These are phyloP conservation scores for Leccinum cinnamomeum DNA, from an alignment of 1,284 basidiomycete species.

Conservation along the genomic window DNA sequence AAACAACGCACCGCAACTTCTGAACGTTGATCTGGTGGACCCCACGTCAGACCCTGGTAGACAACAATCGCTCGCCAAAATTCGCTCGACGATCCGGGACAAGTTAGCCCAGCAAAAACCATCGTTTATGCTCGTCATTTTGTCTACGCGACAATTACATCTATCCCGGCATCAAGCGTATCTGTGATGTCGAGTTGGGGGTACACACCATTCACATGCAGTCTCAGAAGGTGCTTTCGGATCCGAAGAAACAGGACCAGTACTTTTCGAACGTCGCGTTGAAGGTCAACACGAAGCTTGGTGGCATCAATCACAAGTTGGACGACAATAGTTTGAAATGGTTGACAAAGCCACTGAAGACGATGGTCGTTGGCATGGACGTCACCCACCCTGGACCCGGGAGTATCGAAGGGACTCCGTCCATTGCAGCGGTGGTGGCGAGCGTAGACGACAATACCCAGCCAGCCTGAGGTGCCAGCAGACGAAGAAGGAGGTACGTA, in stretches of 20 bases:
- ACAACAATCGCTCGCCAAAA: slow-evolving; percentile 39
- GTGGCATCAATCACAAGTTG: slow-evolving; percentile 72
- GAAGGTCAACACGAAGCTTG: slow-evolving; percentile 67
- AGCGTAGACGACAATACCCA: slow-evolving; percentile 71
- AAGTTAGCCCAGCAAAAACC: slow-evolving; percentile 40
- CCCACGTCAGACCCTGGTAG: slow-evolving; percentile 44
- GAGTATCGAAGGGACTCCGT: slow-evolving; percentile 66
- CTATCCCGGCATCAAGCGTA: slow-evolving; percentile 74
- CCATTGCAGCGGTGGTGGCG: slow-evolving; percentile 79
- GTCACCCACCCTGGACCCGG: slow-evolving; percentile 73
- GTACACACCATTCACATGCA: slow-evolving; percentile 67
- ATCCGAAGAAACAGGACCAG: slow-evolving; percentile 60
- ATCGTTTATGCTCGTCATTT: slow-evolving; percentile 61
- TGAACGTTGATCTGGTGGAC: slow-evolving; percentile 35
- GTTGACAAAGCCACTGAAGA: slow-evolving; percentile 56
- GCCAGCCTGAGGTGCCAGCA: slow-evolving; percentile 65
- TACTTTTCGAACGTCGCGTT: slow-evolving; percentile 59
- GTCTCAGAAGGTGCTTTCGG: slow-evolving; percentile 55
- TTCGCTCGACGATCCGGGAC: slow-evolving; percentile 41
- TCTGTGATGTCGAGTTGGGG: slow-evolving; percentile 67
- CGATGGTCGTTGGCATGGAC: slow-evolving; percentile 75
- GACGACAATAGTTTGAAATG: slow-evolving; percentile 56
- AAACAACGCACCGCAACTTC: slow-evolving; percentile 30
- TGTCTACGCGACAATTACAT: slow-evolving; percentile 68
- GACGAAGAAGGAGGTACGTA: slow-evolving; percentile 65